Evolutionary conservation across 2,329 filamentous ascomycete species (phyloP).

Genomic region (Pseudonectria buxi): DNA sequence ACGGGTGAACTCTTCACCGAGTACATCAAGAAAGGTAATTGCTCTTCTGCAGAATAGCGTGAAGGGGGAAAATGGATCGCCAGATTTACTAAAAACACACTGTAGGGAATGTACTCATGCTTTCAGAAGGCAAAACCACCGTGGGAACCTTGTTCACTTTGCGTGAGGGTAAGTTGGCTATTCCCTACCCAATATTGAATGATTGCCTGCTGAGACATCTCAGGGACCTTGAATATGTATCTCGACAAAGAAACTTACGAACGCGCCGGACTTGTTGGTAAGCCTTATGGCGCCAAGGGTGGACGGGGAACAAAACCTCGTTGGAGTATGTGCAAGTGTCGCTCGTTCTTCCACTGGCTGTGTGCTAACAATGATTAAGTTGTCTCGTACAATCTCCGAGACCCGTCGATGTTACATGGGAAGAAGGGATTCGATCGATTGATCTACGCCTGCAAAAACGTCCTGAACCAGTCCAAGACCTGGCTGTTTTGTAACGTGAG

Average conservation of each 20-base stretch:
- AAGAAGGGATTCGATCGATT: conserved; percentile 78
- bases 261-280: conserved; percentile 70
- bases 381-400: conserved; percentile 68
- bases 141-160: conserved; percentile 69
- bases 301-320: conserved; percentile 56
- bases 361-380: conserved; percentile 41
- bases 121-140: conserved; percentile 68
- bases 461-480: conserved; percentile 57
- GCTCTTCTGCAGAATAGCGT: neutral
- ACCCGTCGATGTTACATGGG: conserved; percentile 70
- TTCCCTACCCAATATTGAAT: neutral
- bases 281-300: conserved; percentile 54
- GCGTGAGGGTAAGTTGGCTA: conserved; percentile 50
- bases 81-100: too few species aligned
- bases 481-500: conserved; percentile 73
- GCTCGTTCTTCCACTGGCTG: neutral
- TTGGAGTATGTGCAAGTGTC: conserved; percentile 54
- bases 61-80: too few species aligned
- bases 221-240: conserved; percentile 67
- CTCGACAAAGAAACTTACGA: conserved; percentile 80
- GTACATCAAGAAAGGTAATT: conserved; percentile 71
- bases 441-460: conserved; percentile 70
- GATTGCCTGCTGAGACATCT: conserved; percentile 1
- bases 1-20: conserved; percentile 71
- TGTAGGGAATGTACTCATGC: conserved; percentile 70